Percentiles rank a stretch among this genome's conserved stretches.
phyloP scores from a whole-genome alignment of 2,329 filamentous ascomycete genomes.

The Fusarium armeniacum region DNA sequence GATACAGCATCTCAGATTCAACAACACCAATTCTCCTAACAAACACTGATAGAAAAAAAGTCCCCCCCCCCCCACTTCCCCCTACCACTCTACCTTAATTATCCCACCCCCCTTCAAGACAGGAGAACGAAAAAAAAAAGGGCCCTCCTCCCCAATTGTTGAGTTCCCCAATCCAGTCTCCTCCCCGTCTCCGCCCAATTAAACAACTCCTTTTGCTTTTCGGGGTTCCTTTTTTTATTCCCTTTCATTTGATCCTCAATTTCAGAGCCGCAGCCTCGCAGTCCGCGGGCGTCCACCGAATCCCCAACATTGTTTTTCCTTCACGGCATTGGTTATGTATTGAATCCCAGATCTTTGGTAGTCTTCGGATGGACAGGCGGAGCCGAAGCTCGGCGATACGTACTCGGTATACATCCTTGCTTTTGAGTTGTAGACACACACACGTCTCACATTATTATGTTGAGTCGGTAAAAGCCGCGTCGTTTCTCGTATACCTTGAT shows the following conservation, averaged over 20 bases:
- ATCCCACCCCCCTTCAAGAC: conserved; percentile 11
- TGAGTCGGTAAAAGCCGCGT: not conserved
- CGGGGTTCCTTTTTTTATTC: conserved; percentile 1
- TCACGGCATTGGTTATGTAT: conserved; percentile 8
- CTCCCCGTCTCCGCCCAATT: conserved; percentile 39
- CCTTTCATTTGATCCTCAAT: conserved; percentile 7
- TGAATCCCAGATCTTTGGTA: not conserved
- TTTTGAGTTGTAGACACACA: not conserved
- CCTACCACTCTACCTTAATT: conserved; percentile 45
- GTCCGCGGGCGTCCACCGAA: conserved; percentile 45
- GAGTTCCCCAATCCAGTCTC: conserved; percentile 47
- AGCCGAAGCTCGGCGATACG: conserved; percentile 29
- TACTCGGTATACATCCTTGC: not conserved
- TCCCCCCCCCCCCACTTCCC: conserved; percentile 30
- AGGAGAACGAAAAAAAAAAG: conserved; percentile 20
- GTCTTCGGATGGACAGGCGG: conserved; percentile 14
- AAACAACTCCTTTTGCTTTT: conserved; percentile 18
- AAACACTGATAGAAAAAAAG: too few relatives aligned
- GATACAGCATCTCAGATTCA: conserved; percentile 21
- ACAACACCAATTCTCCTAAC: not conserved
- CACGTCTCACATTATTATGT: conserved; percentile 1
- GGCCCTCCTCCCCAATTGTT: conserved; percentile 52
- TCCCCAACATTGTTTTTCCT: conserved; percentile 46
- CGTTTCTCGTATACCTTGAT: not conserved
- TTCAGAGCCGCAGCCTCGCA: conserved; percentile 46